Conservation (phyloP, 495 filamentous ascomycete species). For the Neurospora sp. region DNA sequence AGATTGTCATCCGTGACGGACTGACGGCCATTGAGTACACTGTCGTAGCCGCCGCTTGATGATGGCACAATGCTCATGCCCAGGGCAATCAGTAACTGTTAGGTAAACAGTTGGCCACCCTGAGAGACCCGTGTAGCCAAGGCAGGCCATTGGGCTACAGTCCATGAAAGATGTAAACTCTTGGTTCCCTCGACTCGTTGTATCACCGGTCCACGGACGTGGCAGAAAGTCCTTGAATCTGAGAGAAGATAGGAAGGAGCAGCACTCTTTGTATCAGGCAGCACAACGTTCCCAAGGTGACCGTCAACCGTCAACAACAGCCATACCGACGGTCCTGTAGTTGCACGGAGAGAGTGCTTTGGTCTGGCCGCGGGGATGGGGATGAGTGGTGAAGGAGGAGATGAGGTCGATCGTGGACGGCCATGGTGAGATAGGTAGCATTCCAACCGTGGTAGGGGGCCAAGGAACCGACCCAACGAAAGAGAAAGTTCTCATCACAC, state of each 20-base stretch:
- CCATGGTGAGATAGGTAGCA: neutral
- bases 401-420: neutral
- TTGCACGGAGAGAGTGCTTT: neutral
- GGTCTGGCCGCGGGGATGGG: neutral
- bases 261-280: neutral
- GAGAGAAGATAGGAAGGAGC: neutral
- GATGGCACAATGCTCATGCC: neutral
- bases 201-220: neutral
- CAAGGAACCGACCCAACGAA: neutral
- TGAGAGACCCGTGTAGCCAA: neutral
- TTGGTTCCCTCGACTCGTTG: neutral
- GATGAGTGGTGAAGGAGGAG: neutral
- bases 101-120: neutral
- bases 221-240: slow-evolving; percentile 1
- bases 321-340: neutral
- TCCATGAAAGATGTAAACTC: neutral
- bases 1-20: neutral
- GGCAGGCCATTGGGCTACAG: neutral
- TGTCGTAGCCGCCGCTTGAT: neutral
- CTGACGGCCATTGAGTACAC: neutral
- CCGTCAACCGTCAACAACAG: neutral
- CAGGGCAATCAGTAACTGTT: neutral
- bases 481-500: neutral
- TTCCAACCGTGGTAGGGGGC: neutral
- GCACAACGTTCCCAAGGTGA: neutral